Evolutionary conservation across 2,329 filamentous ascomycete species (phyloP), one percentile per base, ranked within the genome.

Genomic region (Fusarium zealandicum): DNA sequence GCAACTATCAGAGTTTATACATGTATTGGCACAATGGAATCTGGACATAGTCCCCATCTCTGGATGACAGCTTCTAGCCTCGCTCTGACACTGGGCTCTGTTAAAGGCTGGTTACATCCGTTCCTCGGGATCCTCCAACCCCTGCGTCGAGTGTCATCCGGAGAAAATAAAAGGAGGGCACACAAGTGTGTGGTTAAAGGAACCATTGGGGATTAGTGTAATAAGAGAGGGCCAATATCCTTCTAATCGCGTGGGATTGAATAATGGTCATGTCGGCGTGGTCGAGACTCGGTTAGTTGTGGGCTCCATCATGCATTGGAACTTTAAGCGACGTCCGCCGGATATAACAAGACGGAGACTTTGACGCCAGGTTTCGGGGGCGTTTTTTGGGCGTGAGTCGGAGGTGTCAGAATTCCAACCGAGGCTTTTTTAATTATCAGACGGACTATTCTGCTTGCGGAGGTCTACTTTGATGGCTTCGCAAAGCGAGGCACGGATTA

Each of bases 321-420:
- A 36, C 44, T 44, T 44, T 25, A 22, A 41, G 33, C 22, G 33
- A 9, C 38, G 42, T 22, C 41, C 40, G 28, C 33, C 35, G 40
- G 51, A 56, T 45, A 56, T 51, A 57, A 57, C 35, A 17, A 17
- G 32, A 14, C 12, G 4, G 32, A 27, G 37, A 39, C 33, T 49
- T 50, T 44, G n/a, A 40, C 31, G 36, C 20, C 36, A 25, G 22
- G 22, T 25, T 20, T 20, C 20, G 20, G 6, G 20, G 20, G 20
- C 20, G 20, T 20, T 20, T 4, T 20, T 20, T 20, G 20, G 20
- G 20, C 20, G 20, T 20, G 20, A 20, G 6, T 20, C 20, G 20
- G 20, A 20, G 6, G 6, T 25, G 22, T 25, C 22, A 25, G 9
- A 8, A 25, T 8, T 25, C 6, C 22, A 33, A 13, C 13, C 12